phyloP scores from a whole-genome alignment of 306 rosid genomes.

The Lathyrus sativus region DNA sequence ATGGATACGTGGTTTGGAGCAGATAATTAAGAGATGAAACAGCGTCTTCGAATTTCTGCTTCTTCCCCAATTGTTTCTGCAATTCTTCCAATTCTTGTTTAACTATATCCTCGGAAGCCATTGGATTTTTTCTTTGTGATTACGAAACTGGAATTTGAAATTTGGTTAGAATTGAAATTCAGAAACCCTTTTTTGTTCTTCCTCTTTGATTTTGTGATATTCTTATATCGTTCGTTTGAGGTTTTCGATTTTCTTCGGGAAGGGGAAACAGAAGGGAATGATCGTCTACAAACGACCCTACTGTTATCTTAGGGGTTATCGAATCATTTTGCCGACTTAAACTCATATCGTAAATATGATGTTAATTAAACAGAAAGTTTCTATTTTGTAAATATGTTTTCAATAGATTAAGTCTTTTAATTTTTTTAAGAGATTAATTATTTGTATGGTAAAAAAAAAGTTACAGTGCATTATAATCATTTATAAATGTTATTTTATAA shows the following conservation, averaged over 20 bases:
- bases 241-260: conserved; percentile 49
- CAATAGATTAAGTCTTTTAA: too few species aligned
- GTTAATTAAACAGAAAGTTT: too few species aligned
- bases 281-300: conserved; percentile 12
- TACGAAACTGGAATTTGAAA: conserved; percentile 2
- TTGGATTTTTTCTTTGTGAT: not conserved
- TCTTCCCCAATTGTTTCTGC: conserved; percentile 72
- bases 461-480: too few species aligned
- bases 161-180: conserved; percentile 5
- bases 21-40: conserved; percentile 63
- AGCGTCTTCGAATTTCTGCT: conserved; percentile 71
- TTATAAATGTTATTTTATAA: too few species aligned
- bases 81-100: conserved; percentile 66
- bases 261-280: conserved; percentile 46
- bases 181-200: conserved; percentile 21
- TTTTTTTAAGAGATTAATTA: too few species aligned
- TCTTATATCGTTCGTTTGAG: not conserved
- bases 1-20: conserved; percentile 50
- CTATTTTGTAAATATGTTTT: too few species aligned
- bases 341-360: too few species aligned
- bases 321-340: not conserved
- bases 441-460: too few species aligned
- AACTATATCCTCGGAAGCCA: conserved; percentile 59
- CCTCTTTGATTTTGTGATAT: not conserved
- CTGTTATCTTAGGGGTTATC: not conserved